These are phyloP conservation scores for Ogataea henricii DNA, from an alignment of 805 yeast genomes.

Conservation along the genomic window DNA sequence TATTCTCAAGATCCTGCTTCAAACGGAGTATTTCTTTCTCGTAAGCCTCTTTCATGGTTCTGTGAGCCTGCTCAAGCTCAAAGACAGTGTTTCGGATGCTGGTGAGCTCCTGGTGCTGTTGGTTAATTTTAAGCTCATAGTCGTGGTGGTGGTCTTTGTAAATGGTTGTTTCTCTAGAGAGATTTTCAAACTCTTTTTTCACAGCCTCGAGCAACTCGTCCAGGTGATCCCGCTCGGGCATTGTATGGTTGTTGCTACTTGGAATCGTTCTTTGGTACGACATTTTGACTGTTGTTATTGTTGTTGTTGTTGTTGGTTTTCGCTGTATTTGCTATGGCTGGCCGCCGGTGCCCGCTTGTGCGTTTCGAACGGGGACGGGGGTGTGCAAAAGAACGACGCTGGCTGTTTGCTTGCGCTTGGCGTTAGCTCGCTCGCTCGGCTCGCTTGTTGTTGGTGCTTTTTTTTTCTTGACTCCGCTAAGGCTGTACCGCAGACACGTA, in stretches of 20 bases:
- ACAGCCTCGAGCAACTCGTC: constrained; percentile 88
- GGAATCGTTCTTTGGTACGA: constrained; percentile 32
- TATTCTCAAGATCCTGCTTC: constrained; percentile 80
- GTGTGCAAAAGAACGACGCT: not conserved
- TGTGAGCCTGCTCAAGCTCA: constrained; percentile 91
- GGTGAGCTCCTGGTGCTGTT: constrained; percentile 90
- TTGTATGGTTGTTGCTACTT: constrained; percentile 23
- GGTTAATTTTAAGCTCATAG: constrained; percentile 84
- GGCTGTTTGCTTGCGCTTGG: not conserved
- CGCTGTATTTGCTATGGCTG: not conserved
- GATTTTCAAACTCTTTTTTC: constrained; percentile 85
- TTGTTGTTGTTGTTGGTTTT: not conserved
- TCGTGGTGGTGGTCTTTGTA: constrained; percentile 91
- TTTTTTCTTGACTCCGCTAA: not conserved
- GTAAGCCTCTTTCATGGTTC: constrained; percentile 92
- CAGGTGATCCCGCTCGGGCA: constrained; percentile 34
- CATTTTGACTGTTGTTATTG: constrained; percentile 17
- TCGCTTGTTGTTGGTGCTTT: not conserved
- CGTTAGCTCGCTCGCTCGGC: not conserved
- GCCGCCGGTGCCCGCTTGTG: constrained; percentile 4
- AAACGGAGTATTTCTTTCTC: constrained; percentile 88
- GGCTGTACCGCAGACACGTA: constrained; percentile 8
- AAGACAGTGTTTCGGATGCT: constrained; percentile 92
- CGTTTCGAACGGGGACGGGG: not conserved
- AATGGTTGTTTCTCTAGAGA: constrained; percentile 80